These are phyloP conservation scores for Gossypium stocksii DNA, from an alignment of 345 rosid genomes.

Conservation along the genomic window DNA sequence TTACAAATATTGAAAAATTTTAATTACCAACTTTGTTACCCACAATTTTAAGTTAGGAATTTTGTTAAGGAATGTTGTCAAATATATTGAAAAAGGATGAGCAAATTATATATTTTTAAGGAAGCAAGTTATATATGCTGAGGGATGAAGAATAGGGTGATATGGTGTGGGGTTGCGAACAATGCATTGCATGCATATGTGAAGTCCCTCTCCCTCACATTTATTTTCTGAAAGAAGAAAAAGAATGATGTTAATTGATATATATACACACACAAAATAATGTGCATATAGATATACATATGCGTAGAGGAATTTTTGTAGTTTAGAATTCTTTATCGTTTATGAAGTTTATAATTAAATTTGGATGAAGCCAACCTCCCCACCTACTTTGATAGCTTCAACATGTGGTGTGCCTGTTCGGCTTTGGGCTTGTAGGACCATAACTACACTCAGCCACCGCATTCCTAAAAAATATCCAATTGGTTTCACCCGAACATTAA, in stretches of 20 bases:
- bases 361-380: conserved; percentile 14
- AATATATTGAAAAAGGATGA: too few relatives aligned
- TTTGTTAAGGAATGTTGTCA: too few relatives aligned
- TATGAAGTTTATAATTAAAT: not conserved
- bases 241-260: not conserved
- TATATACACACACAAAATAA: too few relatives aligned
- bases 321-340: not conserved
- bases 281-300: not conserved
- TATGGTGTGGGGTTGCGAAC: too few relatives aligned
- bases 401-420: conserved; percentile 42
- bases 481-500: too few relatives aligned
- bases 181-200: too few relatives aligned
- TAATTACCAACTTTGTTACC: not conserved
- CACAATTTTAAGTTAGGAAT: too few relatives aligned
- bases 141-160: not conserved
- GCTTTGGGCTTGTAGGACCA: conserved; percentile 41
- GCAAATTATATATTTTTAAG: too few relatives aligned
- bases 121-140: not conserved
- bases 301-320: not conserved
- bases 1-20: not conserved
- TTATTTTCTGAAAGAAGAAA: not conserved
- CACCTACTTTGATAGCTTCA: conserved; percentile 26
- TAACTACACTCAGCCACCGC: conserved; percentile 25
- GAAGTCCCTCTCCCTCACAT: not conserved
- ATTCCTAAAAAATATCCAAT: conserved; percentile 9